Percentiles rank a stretch among this genome's conserved stretches.
phyloP scores from a whole-genome alignment of 164 flowering plant species.

The Santalum album region DNA sequence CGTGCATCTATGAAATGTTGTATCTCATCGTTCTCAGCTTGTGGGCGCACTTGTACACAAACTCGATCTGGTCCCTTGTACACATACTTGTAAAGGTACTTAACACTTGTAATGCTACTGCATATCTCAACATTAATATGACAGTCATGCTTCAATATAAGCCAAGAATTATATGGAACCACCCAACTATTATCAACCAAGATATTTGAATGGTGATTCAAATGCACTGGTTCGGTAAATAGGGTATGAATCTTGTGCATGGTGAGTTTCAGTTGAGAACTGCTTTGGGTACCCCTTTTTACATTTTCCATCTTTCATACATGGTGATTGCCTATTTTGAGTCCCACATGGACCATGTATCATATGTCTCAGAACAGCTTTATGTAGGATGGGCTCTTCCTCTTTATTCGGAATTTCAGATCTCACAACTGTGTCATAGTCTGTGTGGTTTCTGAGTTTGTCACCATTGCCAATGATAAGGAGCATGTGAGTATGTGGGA shows the following conservation, averaged over 20 bases:
- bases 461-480: background rate
- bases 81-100: too few species aligned
- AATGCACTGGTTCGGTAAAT: slow-evolving; percentile 3
- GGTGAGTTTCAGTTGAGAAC: background rate
- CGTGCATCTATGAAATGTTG: too few species aligned
- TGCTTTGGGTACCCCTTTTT: slow-evolving; percentile 7
- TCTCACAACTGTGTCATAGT: slow-evolving; percentile 6
- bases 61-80: too few species aligned
- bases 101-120: slow-evolving; percentile 1
- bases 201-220: background rate
- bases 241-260: slow-evolving; percentile 5
- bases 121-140: slow-evolving; percentile 18
- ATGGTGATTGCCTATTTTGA: background rate
- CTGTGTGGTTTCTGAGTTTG: background rate
- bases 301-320: slow-evolving; percentile 1
- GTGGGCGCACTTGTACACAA: too few species aligned
- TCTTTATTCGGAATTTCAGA: slow-evolving; percentile 9
- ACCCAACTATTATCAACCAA: slow-evolving; percentile 7
- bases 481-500: slow-evolving; percentile 17
- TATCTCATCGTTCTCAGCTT: too few species aligned
- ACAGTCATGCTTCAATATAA: slow-evolving; percentile 6
- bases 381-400: background rate
- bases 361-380: slow-evolving; percentile 12
- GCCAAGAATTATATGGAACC: slow-evolving; percentile 8
- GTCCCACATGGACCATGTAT: slow-evolving; percentile 20